phyloP scores from a whole-genome alignment of 2,329 filamentous ascomycete species.

The Pseudogymnoascus sp. region DNA sequence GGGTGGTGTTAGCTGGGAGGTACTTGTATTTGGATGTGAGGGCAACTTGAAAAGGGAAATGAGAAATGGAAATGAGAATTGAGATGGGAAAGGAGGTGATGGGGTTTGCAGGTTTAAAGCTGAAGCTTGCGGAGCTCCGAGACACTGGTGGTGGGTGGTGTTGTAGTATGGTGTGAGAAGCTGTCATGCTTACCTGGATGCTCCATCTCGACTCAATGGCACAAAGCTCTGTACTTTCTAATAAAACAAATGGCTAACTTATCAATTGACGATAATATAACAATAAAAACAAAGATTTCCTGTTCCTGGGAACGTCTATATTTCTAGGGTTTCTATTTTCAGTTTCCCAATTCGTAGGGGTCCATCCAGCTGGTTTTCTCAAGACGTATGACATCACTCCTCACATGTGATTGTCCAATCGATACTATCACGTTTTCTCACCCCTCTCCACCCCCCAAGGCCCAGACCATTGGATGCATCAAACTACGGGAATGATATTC shows the following conservation, averaged over 20 bases:
- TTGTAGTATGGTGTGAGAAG: not conserved
- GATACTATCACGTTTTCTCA: not conserved
- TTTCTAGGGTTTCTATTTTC: not conserved
- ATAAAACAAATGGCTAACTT: not conserved
- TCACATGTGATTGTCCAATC: slow-evolving; percentile 4
- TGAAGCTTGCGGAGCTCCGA: not conserved
- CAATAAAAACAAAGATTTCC: not conserved
- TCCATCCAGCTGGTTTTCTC: not conserved
- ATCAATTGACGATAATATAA: not conserved
- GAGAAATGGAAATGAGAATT: not conserved
- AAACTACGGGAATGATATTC: not conserved
- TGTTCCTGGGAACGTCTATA: not conserved
- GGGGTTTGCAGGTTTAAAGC: not conserved
- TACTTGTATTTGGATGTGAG: not conserved
- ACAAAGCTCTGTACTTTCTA: not conserved
- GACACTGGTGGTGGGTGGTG: not conserved
- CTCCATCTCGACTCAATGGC: not conserved
- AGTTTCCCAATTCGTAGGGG: not conserved
- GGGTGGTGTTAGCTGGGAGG: not conserved
- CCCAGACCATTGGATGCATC: not conserved
- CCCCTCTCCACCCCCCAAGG: not conserved
- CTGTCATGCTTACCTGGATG: not conserved
- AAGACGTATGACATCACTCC: not conserved
- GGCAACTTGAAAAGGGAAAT: not conserved
- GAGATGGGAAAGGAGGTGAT: too few species aligned